A percentile compares a stretch with the other conserved stretches of the same genome.
Evolutionary conservation across 306 rosid species (phyloP).

Genomic region (Trifolium pratense): DNA sequence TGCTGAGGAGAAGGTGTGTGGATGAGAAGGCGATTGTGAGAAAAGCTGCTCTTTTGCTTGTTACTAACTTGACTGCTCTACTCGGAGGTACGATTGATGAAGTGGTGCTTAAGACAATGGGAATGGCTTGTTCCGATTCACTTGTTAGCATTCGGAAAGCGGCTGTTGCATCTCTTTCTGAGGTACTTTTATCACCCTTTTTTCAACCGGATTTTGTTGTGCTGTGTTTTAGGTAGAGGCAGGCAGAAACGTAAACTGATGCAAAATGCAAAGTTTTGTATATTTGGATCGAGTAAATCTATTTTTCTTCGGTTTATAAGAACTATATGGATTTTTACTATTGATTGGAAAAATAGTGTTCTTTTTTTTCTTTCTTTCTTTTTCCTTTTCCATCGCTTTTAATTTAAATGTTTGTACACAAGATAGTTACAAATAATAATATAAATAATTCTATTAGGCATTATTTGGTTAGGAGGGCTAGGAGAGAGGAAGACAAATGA

Average conservation of each 20-base stretch:
- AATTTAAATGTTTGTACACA: background rate
- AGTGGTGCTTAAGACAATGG: slow-evolving; percentile 77
- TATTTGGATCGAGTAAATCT: background rate
- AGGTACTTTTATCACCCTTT: slow-evolving; percentile 49
- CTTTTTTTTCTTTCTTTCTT: too few species aligned
- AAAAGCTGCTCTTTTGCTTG: slow-evolving; percentile 80
- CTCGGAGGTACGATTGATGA: slow-evolving; percentile 74
- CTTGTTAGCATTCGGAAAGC: slow-evolving; percentile 92
- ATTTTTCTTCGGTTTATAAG: background rate
- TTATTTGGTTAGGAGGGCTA: background rate
- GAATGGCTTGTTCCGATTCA: slow-evolving; percentile 90
- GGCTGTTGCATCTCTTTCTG: slow-evolving; percentile 75
- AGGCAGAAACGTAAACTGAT: background rate
- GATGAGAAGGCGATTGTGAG: slow-evolving; percentile 94
- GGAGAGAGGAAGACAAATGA: background rate
- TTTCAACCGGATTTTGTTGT: slow-evolving; percentile 8
- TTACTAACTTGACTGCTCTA: slow-evolving; percentile 72
- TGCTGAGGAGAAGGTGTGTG: slow-evolving; percentile 76
- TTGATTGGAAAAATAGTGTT: background rate
- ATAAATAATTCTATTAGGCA: background rate
- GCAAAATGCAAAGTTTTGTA: background rate
- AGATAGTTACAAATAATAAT: background rate
- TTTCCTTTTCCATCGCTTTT: background rate
- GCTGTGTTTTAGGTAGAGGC: background rate
- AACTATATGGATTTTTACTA: background rate